Base-by-base conservation (phyloP, 768 basidiomycete species). In the Mycena galopus region DNA sequence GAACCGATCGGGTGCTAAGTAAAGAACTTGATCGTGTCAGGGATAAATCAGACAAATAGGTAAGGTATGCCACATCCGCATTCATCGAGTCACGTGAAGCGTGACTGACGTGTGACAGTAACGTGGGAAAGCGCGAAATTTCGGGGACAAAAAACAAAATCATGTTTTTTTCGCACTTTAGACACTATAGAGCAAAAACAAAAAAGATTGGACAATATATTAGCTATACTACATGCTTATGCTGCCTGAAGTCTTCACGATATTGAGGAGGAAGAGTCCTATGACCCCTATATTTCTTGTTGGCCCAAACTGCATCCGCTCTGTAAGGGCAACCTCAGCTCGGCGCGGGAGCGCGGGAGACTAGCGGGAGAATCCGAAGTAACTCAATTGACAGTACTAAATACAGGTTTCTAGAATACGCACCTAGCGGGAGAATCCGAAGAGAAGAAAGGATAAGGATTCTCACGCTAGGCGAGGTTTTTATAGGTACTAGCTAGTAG, bases 221-320 rank as follows among this genome's bases (percentile, higher is more conserved):
- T 23, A n/a, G 6, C n/a, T n/a, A n/a, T 47, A n/a, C 47, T 23
- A n/a, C 47, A 4, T 23, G 5, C 19, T 7, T 47, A 23, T 23
- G n/a, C 47, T 33, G 10, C n/a, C 57, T 42, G 0, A 65, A 14
- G 19, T 65, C 35, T 14, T 65, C 63, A 39, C 53, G 47, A 47
- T 47, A n/a, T n/a, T 21, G n/a, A 47, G 47, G 47, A 23, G 47
- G n/a, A 50, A 50, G 47, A 25, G 60, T 53, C 25, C 78, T 47
- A 55, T 80, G 79, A 30, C 75, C 78, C 11, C 68, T 42, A 42
- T 80, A 78, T 67, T 76, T 75, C 39, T 72, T 78, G 29, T 53
- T 64, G 9, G 76, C 79, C 79, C 79, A 79, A 0, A 69, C 73
- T 9, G 77, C 79, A 59, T 78, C 72, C 17, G 50, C n/a, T n/a